phyloP scores from a whole-genome alignment of 805 yeast genomes.

The Saccharomycopsis lassenensis region DNA sequence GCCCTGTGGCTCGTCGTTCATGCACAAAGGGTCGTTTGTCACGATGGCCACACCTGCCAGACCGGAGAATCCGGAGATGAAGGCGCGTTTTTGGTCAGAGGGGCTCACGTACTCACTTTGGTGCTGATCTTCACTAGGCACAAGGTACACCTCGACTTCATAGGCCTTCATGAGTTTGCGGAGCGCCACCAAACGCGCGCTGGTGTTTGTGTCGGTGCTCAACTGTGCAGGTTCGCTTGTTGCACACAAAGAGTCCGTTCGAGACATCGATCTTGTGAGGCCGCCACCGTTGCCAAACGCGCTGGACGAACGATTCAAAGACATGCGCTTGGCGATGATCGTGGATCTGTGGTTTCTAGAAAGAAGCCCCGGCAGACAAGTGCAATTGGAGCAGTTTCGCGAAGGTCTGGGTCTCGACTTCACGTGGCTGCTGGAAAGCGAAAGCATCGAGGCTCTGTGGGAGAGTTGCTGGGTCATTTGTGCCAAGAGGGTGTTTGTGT shows the following conservation, averaged over 20 bases:
- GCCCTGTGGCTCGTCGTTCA: constrained; percentile 38
- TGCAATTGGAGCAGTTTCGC: constrained; percentile 61
- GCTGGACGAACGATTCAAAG: constrained; percentile 24
- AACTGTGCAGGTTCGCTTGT: no score
- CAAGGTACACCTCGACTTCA: constrained; percentile 60
- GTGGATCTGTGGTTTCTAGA: constrained; percentile 58
- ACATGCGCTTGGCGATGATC: constrained; percentile 31
- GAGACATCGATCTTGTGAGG: no score
- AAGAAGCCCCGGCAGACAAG: constrained; percentile 74
- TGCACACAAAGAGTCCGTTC: neutral
- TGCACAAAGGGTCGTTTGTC: constrained; percentile 36
- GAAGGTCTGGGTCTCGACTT: constrained; percentile 21
- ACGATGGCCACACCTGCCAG: constrained; percentile 90
- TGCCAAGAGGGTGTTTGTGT: no score
- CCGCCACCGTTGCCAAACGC: constrained; percentile 10
- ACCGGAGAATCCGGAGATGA: constrained; percentile 82
- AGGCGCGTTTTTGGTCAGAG: constrained; percentile 75
- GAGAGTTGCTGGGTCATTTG: constrained; percentile 14
- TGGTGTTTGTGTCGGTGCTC: constrained; percentile 45
- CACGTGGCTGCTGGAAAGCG: constrained; percentile 8
- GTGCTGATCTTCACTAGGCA: constrained; percentile 89
- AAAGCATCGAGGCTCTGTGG: constrained; percentile 18
- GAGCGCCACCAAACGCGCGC: constrained; percentile 45
- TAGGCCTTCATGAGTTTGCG: constrained; percentile 53
- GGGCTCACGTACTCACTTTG: constrained; percentile 81